Conservation (phyloP, 768 basidiomycete species). For the Chalciporus sphaerocephalus region DNA sequence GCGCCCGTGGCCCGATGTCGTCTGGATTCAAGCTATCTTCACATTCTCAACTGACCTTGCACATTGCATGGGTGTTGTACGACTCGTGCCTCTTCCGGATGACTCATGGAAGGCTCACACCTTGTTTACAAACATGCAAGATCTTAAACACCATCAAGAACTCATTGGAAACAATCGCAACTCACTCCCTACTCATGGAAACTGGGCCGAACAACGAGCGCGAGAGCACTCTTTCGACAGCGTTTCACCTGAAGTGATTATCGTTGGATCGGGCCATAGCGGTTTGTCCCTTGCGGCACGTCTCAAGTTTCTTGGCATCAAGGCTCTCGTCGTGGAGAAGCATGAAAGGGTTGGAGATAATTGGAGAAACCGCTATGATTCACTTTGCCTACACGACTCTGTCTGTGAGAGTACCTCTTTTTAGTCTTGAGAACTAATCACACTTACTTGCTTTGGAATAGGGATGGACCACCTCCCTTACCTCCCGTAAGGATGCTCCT, state of each 20-base stretch:
- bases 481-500: constrained; percentile 35
- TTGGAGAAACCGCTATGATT: constrained; percentile 54
- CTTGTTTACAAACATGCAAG: constrained; percentile 55
- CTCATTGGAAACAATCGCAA: constrained; percentile 16
- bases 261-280: constrained; percentile 58
- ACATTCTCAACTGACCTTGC: constrained; percentile 2
- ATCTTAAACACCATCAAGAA: constrained; percentile 36
- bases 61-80: constrained; percentile 3
- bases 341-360: constrained; percentile 49
- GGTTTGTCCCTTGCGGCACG: constrained; percentile 43
- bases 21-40: constrained; percentile 34
- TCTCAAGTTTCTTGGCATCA: constrained; percentile 53
- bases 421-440: background rate
- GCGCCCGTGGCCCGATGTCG: constrained; percentile 47
- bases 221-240: constrained; percentile 1
- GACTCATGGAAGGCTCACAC: constrained; percentile 55
- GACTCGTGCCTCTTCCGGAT: constrained; percentile 37
- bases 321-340: constrained; percentile 50
- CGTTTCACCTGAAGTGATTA: constrained; percentile 36
- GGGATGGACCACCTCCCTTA: constrained; percentile 34
- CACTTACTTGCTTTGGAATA: background rate
- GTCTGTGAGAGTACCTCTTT: constrained; percentile 27
- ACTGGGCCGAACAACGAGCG: background rate
- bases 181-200: background rate
- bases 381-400: constrained; percentile 50